Evolutionary conservation across 805 yeast genomes (phyloP), one percentile per base, ranked within the genome.

Genomic region (Candida insectorum): DNA sequence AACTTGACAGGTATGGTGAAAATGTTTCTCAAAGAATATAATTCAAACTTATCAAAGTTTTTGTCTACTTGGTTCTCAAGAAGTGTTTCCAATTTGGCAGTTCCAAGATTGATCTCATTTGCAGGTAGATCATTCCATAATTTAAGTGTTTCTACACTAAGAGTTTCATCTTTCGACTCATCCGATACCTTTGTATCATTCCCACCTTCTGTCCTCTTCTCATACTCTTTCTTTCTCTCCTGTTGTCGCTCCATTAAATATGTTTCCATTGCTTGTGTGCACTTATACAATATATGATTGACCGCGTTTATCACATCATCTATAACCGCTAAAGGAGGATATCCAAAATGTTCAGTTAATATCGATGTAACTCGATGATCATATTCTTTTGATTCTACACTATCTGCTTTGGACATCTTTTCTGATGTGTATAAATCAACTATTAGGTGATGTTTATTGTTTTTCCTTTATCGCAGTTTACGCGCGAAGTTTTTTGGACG

Each of bases 231-330:
- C 4, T 29, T 12, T 16, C 40, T 26, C 19, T 45, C 46, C 21
- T 54, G 56, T 36, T 60, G 58, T 25, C 69, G 49, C 25, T 65
- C 62, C 8, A 43, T 47, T 16, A 89, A 58, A 43, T 80, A 81
- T 19, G 69, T 69, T 52, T 85, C 94, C 60, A 89, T 72, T 1
- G 86, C 94, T 29, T 74, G 75, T 0, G 89, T 80, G 50, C 95
- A 84, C 45, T 81, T 79, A 59, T 84, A 83, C 79, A 87, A 73
- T 17, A 86, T 76, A 32, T 79, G 87, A 50, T 88, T 88, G 16
- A 86, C 93, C 1, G 87, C 85, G 56, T 88, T 87, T 46, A 88
- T 85, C 9, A 89, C 81, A 49, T 86, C 95, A 48, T 89, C 97
- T 5, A 89, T 72, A 10, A 88, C 61, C 0, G 89, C 75, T 7